Evolutionary conservation across 2,329 filamentous ascomycete species (phyloP).

Genomic region (Orbilia brochopaga): DNA sequence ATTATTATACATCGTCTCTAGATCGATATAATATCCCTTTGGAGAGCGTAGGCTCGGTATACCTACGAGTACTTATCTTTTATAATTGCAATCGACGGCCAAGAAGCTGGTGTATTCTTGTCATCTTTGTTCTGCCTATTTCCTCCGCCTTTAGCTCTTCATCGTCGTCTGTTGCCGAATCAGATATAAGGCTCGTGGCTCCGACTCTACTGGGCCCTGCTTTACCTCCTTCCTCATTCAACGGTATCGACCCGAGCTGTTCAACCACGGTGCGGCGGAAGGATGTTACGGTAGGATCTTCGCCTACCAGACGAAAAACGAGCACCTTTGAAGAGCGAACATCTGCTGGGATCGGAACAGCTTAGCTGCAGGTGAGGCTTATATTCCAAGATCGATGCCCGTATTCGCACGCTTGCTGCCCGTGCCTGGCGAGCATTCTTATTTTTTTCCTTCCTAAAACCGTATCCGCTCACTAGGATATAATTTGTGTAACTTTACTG

Average conservation of each 20-base stretch:
- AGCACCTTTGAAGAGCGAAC: conserved; percentile 9
- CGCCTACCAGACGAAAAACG: not conserved
- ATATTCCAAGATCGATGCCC: not conserved
- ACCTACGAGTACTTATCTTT: conserved; percentile 5
- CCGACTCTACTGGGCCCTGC: conserved; percentile 11
- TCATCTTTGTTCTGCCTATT: conserved; percentile 9
- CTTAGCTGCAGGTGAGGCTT: conserved; percentile 28
- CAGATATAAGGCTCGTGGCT: conserved; percentile 17
- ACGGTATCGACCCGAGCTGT: conserved; percentile 25
- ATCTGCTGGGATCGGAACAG: conserved; percentile 5
- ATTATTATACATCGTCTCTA: conserved; percentile 11
- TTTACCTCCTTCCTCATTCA: conserved; percentile 29
- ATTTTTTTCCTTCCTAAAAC: not conserved
- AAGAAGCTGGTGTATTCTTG: not conserved
- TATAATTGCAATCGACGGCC: conserved; percentile 13
- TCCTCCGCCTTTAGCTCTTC: conserved; percentile 18
- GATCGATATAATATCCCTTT: conserved; percentile 14
- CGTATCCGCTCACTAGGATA: not conserved
- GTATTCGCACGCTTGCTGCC: not conserved
- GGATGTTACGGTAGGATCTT: conserved; percentile 33
- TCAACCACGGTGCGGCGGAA: conserved; percentile 21
- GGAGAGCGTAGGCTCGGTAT: conserved; percentile 7
- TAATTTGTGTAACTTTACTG: not conserved
- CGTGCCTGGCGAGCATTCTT: not conserved
- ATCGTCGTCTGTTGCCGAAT: not conserved